Percentiles rank a stretch among this genome's conserved stretches.
Evolutionary conservation across 352 stramenopile genomes (phyloP).

Genomic region (Globisporangium paddicum): DNA sequence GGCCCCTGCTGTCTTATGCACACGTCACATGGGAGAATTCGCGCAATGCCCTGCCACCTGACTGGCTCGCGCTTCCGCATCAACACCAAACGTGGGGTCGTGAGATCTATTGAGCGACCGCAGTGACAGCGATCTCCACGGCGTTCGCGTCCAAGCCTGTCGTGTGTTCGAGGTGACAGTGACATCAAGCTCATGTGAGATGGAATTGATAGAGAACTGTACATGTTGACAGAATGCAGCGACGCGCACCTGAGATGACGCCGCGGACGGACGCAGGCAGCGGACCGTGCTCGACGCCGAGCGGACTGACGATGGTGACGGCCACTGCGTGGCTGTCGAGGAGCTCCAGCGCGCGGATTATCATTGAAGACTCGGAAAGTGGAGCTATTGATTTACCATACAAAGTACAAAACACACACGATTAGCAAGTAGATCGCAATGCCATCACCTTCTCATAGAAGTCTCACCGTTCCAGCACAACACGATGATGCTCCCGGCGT

Average conservation of each 20-base stretch:
- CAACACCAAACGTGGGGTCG: not conserved
- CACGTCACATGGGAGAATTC: not conserved
- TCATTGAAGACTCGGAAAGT: constrained; percentile 26
- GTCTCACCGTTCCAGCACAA: constrained; percentile 38
- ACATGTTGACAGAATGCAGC: no score
- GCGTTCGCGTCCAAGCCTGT: not conserved
- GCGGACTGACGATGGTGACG: constrained; percentile 29
- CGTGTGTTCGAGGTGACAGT: not conserved
- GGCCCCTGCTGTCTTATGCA: not conserved
- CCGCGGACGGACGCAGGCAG: constrained; percentile 27
- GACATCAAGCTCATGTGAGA: no score
- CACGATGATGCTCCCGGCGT: constrained; percentile 21
- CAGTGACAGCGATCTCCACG: constrained; percentile 1
- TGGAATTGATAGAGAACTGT: not conserved
- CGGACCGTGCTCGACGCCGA: constrained; percentile 24
- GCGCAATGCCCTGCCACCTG: not conserved
- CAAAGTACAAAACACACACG: not conserved
- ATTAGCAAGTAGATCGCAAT: no score
- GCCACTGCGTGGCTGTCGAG: constrained; percentile 14
- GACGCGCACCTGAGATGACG: constrained; percentile 28
- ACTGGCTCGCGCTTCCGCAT: not conserved
- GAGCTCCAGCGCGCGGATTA: constrained; percentile 26
- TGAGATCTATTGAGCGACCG: not conserved
- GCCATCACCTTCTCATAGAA: no score
- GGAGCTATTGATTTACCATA: constrained; percentile 10